Percentiles rank a stretch among this genome's conserved stretches.
Evolutionary conservation across 768 basidiomycete species (phyloP).

Genomic region (Clathrus columnatus): DNA sequence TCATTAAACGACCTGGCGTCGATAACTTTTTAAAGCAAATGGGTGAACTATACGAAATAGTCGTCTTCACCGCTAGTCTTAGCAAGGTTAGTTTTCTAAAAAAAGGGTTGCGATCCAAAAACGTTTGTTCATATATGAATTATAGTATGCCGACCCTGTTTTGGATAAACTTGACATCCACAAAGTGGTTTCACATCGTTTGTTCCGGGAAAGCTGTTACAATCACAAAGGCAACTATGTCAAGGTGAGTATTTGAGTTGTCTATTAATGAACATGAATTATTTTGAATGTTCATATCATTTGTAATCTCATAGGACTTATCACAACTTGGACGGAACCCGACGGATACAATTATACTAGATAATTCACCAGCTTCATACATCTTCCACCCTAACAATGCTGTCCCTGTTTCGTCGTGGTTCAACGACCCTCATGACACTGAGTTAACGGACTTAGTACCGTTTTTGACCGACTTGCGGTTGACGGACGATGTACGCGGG

Average conservation of each 20-base stretch:
- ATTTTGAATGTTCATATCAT: not conserved
- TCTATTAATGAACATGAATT: not conserved
- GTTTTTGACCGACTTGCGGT: conserved; percentile 81
- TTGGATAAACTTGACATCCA: conserved; percentile 93
- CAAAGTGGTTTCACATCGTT: conserved; percentile 84
- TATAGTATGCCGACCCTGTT: conserved; percentile 95
- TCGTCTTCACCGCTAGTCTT: conserved; percentile 95
- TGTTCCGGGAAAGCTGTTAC: conserved; percentile 98
- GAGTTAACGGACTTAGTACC: conserved; percentile 93
- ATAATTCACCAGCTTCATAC: conserved; percentile 98
- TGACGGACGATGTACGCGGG: conserved; percentile 85
- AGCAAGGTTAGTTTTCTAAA: conserved; percentile 67
- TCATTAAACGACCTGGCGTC: conserved; percentile 96
- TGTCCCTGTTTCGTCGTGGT: conserved; percentile 98
- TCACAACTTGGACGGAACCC: conserved; percentile 95
- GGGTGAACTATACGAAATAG: conserved; percentile 97
- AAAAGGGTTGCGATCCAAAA: conserved; percentile 10
- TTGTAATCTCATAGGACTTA: conserved; percentile 57
- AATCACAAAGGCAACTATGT: conserved; percentile 99
- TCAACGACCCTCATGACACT: conserved; percentile 97
- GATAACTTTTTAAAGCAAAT: conserved; percentile 95
- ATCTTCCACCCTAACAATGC: conserved; percentile 99
- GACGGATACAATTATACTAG: conserved; percentile 91
- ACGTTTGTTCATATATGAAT: conserved; percentile 5
- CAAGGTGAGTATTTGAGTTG: conserved; percentile 53